These are phyloP conservation scores for Dendrobium nobile DNA, from an alignment of 106 monocot species.

Conservation along the genomic window DNA sequence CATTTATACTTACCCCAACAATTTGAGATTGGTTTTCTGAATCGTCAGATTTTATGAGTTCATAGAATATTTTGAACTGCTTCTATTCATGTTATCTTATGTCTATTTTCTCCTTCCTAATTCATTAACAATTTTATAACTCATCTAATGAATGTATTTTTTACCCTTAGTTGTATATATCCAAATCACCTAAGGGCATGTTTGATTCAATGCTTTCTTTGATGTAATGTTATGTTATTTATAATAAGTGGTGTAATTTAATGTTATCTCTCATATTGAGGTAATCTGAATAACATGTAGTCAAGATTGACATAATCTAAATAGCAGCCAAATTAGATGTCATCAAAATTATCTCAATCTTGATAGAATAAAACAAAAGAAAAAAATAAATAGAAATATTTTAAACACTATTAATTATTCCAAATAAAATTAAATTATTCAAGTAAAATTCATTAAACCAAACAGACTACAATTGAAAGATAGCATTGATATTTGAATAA, in stretches of 20 bases:
- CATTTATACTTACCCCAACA: neutral
- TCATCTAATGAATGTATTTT: neutral
- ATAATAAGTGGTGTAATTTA: neutral
- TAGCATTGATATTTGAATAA: neutral
- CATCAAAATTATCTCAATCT: neutral
- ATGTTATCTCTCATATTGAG: neutral
- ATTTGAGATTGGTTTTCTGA: neutral
- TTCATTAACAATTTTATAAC: neutral
- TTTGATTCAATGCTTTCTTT: neutral
- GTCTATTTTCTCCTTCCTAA: neutral
- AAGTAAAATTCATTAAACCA: neutral
- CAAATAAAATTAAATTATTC: neutral
- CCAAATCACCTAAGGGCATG: neutral
- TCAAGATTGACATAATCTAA: neutral
- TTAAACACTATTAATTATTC: neutral
- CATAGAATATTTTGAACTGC: neutral
- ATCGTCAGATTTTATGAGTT: neutral
- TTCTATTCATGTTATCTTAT: neutral
- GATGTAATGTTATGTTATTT: neutral
- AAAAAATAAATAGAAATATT: neutral
- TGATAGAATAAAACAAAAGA: neutral
- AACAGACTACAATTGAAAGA: neutral
- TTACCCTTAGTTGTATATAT: neutral
- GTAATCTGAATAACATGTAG: neutral
- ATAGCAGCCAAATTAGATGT: neutral